phyloP scores from a whole-genome alignment of 1,139 yeast genomes.

The Meyerozyma sp. region DNA sequence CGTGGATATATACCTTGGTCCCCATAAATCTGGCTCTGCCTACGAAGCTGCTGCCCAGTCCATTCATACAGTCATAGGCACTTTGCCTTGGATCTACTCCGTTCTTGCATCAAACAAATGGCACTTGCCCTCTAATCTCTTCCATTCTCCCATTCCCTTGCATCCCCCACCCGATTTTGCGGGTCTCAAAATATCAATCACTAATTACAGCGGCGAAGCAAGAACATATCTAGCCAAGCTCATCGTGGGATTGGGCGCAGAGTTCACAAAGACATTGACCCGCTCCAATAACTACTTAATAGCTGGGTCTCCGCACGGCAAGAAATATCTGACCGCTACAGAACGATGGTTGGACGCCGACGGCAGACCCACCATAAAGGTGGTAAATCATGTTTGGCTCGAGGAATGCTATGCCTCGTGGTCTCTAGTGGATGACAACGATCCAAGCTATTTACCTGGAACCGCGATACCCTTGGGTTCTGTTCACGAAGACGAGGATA shows the following conservation, averaged over 20 bases:
- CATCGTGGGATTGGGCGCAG: constrained; percentile 70
- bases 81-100: constrained; percentile 68
- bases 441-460: neutral
- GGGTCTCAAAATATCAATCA: constrained; percentile 53
- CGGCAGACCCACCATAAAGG: constrained; percentile 33
- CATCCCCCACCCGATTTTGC: constrained; percentile 49
- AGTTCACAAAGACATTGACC: constrained; percentile 65
- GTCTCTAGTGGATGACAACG: constrained; percentile 41
- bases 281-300: constrained; percentile 68
- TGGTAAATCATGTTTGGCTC: constrained; percentile 85
- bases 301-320: constrained; percentile 64
- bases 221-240: constrained; percentile 63
- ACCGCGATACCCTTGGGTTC: neutral
- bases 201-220: constrained; percentile 84
- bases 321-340: constrained; percentile 68
- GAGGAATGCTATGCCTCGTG: constrained; percentile 72
- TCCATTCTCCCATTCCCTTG: constrained; percentile 69
- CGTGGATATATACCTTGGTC: constrained; percentile 63
- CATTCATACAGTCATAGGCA: constrained; percentile 48
- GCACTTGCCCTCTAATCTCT: constrained; percentile 55
- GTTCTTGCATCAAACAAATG: constrained; percentile 54
- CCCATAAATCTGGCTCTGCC: constrained; percentile 53
- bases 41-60: constrained; percentile 23
- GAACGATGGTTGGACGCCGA: constrained; percentile 44
- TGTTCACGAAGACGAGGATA: neutral